Base-by-base conservation (phyloP, 768 basidiomycete species). In the button mushroom (Agaricus bisporus) region DNA sequence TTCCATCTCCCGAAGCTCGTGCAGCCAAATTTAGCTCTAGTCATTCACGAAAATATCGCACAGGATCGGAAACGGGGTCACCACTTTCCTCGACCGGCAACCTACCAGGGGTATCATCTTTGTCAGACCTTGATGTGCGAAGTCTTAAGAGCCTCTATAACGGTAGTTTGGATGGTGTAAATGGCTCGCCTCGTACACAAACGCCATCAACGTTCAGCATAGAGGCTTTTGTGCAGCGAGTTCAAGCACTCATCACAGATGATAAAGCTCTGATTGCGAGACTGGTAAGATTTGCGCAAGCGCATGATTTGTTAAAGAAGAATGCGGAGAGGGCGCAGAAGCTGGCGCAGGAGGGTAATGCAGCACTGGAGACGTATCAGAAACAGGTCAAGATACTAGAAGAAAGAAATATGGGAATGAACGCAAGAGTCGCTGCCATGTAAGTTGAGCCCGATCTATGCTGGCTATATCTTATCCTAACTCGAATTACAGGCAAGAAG, bases 241-340 rank as follows among this genome's bases (percentile, higher is more conserved):
- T 97, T 42, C 85, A 88, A 61, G 85, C 88, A 2, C 75, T 97
- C 53, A 75, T 97, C 49, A 74, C 79, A 32, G 95, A 97, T 66
- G 91, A 95, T 61, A 81, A 83, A 22, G 77, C 87, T 17, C 69
- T 98, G 56, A 91, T 94, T 56, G 88, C 92, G 67, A 79, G 93
- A 29, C 71, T 94, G 37, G 73, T 91, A 48, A 82, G 91, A 22
- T 88, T 92, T 60, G 93, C 90, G 2, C 86, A 91, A 67, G 90
- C 92, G 47, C 88, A 95, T 55, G 93, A 95, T 59, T 63, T 95
- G 58, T 77, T 95, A 56, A 95, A 93, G 78, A 88, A 86, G 71
- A 94, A 93, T 63, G 91, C 92, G 17, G 91, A 92, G 63, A 77
- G 91, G 46, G 93, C 91, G 18, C 88, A 94, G 74, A 92, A 91